Evolutionary conservation across 2,329 filamentous ascomycete species (phyloP), one percentile per base, ranked within the genome.

Genomic region (Trichoderma sp.): DNA sequence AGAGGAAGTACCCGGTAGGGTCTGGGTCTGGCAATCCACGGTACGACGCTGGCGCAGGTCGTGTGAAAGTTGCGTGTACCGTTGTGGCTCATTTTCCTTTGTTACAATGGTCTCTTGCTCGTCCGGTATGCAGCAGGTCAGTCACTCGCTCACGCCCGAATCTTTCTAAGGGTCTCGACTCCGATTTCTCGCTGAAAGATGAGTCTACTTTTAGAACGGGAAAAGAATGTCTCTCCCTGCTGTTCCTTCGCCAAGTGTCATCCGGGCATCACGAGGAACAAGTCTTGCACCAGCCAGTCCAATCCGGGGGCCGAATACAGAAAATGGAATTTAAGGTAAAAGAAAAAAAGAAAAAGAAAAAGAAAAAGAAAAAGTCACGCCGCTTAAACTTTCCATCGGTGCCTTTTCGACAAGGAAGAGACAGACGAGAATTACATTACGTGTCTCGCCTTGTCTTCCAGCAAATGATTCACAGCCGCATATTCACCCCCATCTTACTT

Each of bases 1-100:
- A 34, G n/a, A 26, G 30, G 53, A 4, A 12, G 6, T 26, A 24
- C 39, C 53, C 34, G 60, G 34, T 51, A 65, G 53, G 51, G 34
- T n/a, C 43, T 51, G 53, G 51, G 34, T n/a, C 43, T 51, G 18
- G 15, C 61, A 60, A 47, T 32, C 61, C 21, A 53, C 62, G 28
- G 66, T 71, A 34, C 69, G 53, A 71, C 69, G 61, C 34, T 71
- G 69, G 69, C 69, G 69, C 32, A 66, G 69, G 69, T 71, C 69
- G 51, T 71, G 69, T 71, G 69, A 71, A 66, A 47, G 36, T 21
- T 66, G 51, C 32, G 39, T 60, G 69, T 71, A 47, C 15, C 61
- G 61, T 53, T 39, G 61, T 66, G 69, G 69, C 69, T 57, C 47
- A 24, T 47, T 65, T 43, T 21, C 15, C 14, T 12, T 32, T 53